phyloP scores from a whole-genome alignment of 805 yeast genomes.

The Nakazawaea populi region DNA sequence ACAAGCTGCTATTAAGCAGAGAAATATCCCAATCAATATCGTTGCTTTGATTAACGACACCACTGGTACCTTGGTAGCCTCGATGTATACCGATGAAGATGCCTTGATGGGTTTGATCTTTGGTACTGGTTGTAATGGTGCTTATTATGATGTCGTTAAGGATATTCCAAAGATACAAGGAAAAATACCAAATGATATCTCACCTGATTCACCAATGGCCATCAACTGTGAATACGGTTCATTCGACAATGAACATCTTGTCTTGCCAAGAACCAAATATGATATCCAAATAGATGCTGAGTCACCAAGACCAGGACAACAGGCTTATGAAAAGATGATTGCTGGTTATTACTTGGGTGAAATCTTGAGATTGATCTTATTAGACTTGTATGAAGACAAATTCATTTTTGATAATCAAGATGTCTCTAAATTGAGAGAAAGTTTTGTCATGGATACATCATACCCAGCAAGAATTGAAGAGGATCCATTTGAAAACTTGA shows the following conservation, averaged over 20 bases:
- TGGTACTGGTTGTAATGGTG: conserved; percentile 98
- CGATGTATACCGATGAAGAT: conserved; percentile 83
- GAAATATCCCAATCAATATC: conserved; percentile 71
- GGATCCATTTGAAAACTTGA: conserved; percentile 80
- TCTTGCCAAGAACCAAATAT: conserved; percentile 85
- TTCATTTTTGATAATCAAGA: conserved; percentile 69
- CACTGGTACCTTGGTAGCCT: conserved; percentile 94
- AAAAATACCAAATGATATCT: conserved; percentile 55
- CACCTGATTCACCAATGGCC: conserved; percentile 72
- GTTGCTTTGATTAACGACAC: conserved; percentile 95
- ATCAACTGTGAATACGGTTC: conserved; percentile 99
- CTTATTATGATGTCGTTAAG: conserved; percentile 74
- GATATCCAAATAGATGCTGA: conserved; percentile 76
- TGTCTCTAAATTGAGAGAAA: conserved; percentile 48
- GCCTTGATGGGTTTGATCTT: conserved; percentile 93
- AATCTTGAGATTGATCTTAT: conserved; percentile 69
- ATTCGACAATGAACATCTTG: conserved; percentile 81
- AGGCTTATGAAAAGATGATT: conserved; percentile 93
- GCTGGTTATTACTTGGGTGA: conserved; percentile 97
- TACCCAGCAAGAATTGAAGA: conserved; percentile 83
- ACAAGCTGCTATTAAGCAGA: conserved; percentile 62
- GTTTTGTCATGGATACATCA: conserved; percentile 84
- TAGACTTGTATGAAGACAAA: conserved; percentile 64
- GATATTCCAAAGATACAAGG: conserved; percentile 82
- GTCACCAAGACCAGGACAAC: conserved; percentile 96